Base-by-base conservation (phyloP, 805 yeast genomes). In the Candida palmyrensis region DNA sequence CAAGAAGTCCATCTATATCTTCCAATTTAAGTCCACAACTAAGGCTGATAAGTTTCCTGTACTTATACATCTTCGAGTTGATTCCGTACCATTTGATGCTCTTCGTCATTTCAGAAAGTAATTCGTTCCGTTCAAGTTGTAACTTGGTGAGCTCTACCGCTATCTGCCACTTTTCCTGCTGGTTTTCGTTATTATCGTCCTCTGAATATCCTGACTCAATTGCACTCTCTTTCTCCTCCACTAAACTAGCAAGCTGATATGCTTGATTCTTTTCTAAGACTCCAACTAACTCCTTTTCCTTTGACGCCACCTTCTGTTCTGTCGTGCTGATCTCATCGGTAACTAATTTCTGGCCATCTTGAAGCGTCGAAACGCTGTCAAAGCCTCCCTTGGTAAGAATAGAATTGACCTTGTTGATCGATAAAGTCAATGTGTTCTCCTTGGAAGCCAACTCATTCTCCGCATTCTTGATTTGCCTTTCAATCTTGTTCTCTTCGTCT, bases 1-100 rank as follows among this genome's bases (percentile, higher is more conserved):
- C 90, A 32, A 90, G 66, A 38, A 87, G 68, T 19, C 84, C 82
- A 49, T 80, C 86, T 37, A 90, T 80, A 39, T 83, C 92, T 39
- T 85, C 94, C 14, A 79, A 70, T 31, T 79, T 75, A 35, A 87
- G 68, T 2, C 86, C 95, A 52, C 94, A 83, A 30, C 86, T 75
- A 29, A 78, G 62, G 16, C 90, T 75, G 27, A 92, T 79, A 40
- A 90, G 66, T 48, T 78, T 77, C 42, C 95, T 71, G 62, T 90
- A 82, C 52, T 86, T 87, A 47, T 74, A 75, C 59, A 82, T 78
- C 44, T 72, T 76, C 16, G 66, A 60, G 35, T 72, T 76, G 41
- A 71, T 62, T 39, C 58, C 76, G 54, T 37, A 72, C 53, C 42
- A 42, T 32, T 55, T 61, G 25, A 71, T 55, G 21, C 63, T 45